Conservation (phyloP, 2,329 filamentous ascomycete genomes). For the Alternaria novae-zelandiae region DNA sequence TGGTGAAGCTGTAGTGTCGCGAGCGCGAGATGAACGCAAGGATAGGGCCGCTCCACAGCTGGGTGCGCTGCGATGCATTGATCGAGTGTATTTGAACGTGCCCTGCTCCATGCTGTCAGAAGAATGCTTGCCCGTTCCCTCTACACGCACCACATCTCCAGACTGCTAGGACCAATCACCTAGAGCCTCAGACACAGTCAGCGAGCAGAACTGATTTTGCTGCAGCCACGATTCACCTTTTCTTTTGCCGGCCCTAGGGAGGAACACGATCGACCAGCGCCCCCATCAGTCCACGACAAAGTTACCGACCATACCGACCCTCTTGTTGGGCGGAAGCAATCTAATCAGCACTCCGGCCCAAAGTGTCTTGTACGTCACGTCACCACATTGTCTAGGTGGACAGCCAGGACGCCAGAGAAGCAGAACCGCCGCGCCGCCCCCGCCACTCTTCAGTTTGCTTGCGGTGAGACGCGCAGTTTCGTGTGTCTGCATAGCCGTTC, state of each 20-base stretch:
- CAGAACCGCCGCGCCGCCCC: neutral
- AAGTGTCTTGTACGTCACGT: conserved; percentile 5
- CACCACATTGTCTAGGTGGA: neutral
- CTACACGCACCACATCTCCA: conserved; percentile 26
- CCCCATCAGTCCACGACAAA: conserved; percentile 3
- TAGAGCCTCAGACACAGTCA: conserved; percentile 29
- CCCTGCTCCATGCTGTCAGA: conserved; percentile 31
- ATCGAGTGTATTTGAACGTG: conserved; percentile 42
- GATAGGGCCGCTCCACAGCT: conserved; percentile 39
- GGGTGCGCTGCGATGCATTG: conserved; percentile 32
- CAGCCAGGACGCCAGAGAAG: neutral
- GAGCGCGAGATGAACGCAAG: conserved; percentile 37
- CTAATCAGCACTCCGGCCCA: conserved; percentile 7
- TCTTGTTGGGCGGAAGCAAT: conserved; percentile 23
- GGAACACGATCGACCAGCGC: conserved; percentile 10
- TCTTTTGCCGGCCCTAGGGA: conserved; percentile 24
- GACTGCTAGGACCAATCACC: conserved; percentile 19
- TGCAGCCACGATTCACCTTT: conserved; percentile 26
- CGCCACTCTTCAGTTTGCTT: neutral
- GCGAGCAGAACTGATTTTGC: conserved; percentile 21
- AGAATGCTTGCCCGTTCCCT: conserved; percentile 23
- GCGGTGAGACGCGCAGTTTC: neutral
- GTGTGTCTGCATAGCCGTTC: neutral
- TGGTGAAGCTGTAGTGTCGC: conserved; percentile 37
- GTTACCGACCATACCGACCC: neutral